These are phyloP conservation scores for Ganoderma resinaceum DNA, from an alignment of 1,284 basidiomycete genomes.

Conservation along the genomic window DNA sequence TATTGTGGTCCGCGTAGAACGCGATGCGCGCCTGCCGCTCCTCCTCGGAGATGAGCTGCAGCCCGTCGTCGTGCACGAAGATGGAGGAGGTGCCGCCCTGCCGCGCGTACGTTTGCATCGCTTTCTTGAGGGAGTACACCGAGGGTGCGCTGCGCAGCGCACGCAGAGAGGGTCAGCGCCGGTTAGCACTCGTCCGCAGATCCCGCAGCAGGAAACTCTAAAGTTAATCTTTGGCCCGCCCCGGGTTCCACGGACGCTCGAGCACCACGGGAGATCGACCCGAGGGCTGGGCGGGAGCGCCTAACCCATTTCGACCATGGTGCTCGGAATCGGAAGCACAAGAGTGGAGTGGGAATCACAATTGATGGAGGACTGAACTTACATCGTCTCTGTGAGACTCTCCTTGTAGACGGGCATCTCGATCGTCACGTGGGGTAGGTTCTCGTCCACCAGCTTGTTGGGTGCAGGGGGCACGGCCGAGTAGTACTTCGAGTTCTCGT, in stretches of 20 bases:
- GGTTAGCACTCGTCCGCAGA: slow-evolving; percentile 13
- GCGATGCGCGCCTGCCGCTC: slow-evolving; percentile 46
- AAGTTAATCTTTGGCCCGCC: slow-evolving; percentile 4
- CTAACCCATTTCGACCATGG: neutral
- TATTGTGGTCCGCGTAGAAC: slow-evolving; percentile 62
- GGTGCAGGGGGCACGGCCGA: slow-evolving; percentile 64
- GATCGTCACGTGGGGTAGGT: slow-evolving; percentile 77
- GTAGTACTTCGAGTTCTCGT: slow-evolving; percentile 78
- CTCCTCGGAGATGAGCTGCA: slow-evolving; percentile 47
- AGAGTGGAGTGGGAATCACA: neutral
- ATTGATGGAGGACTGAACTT: too few relatives aligned
- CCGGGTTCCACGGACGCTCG: neutral
- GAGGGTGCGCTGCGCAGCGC: slow-evolving; percentile 63
- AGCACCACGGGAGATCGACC: neutral
- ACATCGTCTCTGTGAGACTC: slow-evolving; percentile 73
- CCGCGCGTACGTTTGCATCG: slow-evolving; percentile 86
- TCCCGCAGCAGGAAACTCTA: slow-evolving; percentile 15
- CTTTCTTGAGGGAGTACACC: slow-evolving; percentile 82
- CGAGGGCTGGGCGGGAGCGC: neutral
- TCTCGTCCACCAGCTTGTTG: slow-evolving; percentile 66
- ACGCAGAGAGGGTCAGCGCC: neutral
- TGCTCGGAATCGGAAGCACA: neutral
- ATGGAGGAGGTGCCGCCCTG: slow-evolving; percentile 83
- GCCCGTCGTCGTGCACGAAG: slow-evolving; percentile 81
- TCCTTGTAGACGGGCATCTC: slow-evolving; percentile 88